Evolutionary conservation across 192 early-diverging fungal genomes (phyloP).

Genomic region (Coemansia aciculifera): DNA sequence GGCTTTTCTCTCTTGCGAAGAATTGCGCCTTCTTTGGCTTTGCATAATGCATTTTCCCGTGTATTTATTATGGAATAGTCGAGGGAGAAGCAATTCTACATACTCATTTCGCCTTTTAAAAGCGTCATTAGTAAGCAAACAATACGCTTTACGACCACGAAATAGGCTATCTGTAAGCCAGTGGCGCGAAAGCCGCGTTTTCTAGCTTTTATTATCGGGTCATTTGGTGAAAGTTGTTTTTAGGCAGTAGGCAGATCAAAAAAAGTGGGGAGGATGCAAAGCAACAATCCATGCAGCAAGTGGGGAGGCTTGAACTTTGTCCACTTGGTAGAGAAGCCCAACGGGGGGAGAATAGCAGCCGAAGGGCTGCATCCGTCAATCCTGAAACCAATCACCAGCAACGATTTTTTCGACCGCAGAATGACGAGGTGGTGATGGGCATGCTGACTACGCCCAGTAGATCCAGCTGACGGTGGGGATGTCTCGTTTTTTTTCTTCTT

Average conservation of each 20-base stretch:
- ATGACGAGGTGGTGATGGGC: conserved; percentile 1
- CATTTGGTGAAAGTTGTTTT: background rate
- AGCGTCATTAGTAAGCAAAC: background rate
- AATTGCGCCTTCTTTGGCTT: background rate
- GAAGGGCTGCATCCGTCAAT: background rate
- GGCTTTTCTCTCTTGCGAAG: background rate
- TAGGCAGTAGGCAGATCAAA: background rate
- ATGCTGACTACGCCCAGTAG: conserved; percentile 3
- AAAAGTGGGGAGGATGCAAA: background rate
- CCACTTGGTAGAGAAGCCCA: background rate
- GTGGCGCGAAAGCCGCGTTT: background rate
- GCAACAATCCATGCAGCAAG: background rate
- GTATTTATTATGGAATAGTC: too few species aligned
- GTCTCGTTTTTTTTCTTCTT: background rate
- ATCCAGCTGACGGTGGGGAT: background rate
- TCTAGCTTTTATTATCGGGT: background rate
- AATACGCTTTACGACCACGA: background rate
- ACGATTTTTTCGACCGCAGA: background rate
- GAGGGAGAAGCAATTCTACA: background rate
- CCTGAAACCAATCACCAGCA: background rate
- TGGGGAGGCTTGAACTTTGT: conserved; percentile 3
- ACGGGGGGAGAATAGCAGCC: background rate
- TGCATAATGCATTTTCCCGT: background rate
- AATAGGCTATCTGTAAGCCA: background rate
- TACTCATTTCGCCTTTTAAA: too few species aligned